Conservation (phyloP, 805 yeast species). For the Barnettozyma sucrosica region DNA sequence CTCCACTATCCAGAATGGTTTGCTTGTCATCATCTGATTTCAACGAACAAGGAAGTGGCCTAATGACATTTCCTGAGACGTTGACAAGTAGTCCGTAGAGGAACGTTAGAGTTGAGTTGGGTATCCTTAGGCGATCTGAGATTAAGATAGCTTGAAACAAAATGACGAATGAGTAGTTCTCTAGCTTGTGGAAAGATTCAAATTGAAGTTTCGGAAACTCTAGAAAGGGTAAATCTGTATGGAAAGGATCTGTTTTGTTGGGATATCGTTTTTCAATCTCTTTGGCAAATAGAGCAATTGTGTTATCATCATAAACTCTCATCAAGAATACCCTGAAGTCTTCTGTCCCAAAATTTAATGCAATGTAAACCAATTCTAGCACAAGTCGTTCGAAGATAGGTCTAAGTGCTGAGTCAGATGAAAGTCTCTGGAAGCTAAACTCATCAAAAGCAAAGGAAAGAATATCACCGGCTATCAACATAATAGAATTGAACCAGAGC, state of each 20-base stretch:
- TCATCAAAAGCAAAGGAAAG: conserved; percentile 8
- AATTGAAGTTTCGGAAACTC: conserved; percentile 2
- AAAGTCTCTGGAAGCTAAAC: background rate
- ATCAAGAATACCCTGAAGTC: conserved; percentile 1
- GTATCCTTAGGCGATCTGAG: conserved; percentile 9
- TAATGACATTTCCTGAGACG: background rate
- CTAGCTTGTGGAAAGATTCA: conserved; percentile 3
- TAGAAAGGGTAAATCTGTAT: background rate
- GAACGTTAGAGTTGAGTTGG: conserved; percentile 11
- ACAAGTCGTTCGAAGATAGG: conserved; percentile 7
- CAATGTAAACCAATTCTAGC: conserved; percentile 7
- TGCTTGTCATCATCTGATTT: too few species aligned
- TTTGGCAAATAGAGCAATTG: background rate
- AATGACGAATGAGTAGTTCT: conserved; percentile 8
- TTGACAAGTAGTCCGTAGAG: conserved; percentile 8
- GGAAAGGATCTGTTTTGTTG: background rate
- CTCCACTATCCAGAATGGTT: background rate
- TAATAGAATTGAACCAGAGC: conserved; percentile 10
- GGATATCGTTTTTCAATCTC: background rate
- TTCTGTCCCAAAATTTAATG: conserved; percentile 2
- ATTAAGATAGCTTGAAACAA: conserved; percentile 14
- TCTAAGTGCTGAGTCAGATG: background rate
- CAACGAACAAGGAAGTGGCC: background rate
- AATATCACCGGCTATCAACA: conserved; percentile 8
- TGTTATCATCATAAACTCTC: background rate